Conservation (phyloP, 441 rosid genomes). For the Erodium trifolium region DNA sequence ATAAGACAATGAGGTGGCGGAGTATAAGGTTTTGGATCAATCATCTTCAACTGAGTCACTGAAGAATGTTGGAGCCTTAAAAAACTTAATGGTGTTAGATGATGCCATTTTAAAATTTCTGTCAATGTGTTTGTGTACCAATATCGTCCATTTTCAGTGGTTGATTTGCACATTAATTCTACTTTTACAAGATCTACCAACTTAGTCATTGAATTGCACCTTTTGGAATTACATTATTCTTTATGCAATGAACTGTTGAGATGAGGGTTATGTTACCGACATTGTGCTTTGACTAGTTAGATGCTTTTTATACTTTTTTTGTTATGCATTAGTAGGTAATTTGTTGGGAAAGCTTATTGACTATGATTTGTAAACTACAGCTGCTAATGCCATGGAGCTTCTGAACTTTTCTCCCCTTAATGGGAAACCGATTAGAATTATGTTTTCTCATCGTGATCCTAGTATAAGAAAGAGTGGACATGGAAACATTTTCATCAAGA, state of each 20-base stretch:
- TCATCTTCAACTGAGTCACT: background rate
- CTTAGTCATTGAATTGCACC: background rate
- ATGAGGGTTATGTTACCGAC: no score
- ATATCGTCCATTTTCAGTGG: no score
- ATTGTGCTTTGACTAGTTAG: background rate
- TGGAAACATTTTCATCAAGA: constrained; percentile 78
- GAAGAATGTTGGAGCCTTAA: background rate
- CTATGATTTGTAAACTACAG: constrained; percentile 27
- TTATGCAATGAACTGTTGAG: no score
- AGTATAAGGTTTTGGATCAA: background rate
- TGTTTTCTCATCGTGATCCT: constrained; percentile 76
- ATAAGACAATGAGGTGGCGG: background rate
- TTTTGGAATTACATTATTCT: no score
- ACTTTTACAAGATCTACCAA: background rate
- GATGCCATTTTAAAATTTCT: background rate
- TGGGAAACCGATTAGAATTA: constrained; percentile 63
- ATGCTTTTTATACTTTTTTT: background rate
- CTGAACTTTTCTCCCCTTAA: constrained; percentile 54
- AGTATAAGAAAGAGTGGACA: constrained; percentile 51
- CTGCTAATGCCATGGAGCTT: constrained; percentile 47
- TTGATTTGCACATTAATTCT: background rate
- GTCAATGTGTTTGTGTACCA: background rate
- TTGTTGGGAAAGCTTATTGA: background rate
- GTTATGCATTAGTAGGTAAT: background rate
- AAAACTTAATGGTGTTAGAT: background rate